Evolutionary conservation across 2,329 filamentous ascomycete species (phyloP).

Genomic region (Fusarium pseudograminearum): DNA sequence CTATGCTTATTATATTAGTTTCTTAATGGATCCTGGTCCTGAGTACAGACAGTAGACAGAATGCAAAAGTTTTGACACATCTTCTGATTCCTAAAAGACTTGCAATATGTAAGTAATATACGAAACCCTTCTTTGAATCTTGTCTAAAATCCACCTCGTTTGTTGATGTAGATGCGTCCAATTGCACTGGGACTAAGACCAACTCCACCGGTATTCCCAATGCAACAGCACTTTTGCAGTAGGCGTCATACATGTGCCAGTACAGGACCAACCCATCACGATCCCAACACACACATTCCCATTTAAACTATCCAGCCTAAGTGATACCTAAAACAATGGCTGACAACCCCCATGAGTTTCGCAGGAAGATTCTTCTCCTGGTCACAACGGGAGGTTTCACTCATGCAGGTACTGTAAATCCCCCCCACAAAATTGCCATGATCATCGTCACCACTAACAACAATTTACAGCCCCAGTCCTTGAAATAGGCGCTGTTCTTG

Average conservation of each 20-base stretch:
- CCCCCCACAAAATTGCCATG: background rate
- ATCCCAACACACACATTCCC: constrained; percentile 9
- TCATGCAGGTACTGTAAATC: constrained; percentile 47
- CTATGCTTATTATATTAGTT: background rate
- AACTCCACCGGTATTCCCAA: constrained; percentile 1
- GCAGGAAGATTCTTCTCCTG: constrained; percentile 49
- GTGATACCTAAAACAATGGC: constrained; percentile 29
- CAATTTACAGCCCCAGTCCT: constrained; percentile 50
- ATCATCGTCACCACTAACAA: constrained; percentile 9
- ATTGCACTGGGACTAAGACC: background rate
- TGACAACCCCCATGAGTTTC: constrained; percentile 15
- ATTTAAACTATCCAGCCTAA: constrained; percentile 23
- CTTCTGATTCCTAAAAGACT: background rate
- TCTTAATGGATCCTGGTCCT: no score
- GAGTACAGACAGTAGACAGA: background rate
- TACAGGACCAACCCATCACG: constrained; percentile 18
- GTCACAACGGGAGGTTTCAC: constrained; percentile 54
- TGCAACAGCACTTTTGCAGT: background rate
- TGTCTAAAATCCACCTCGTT: no score
- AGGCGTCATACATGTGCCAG: constrained; percentile 31
- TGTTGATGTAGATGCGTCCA: background rate
- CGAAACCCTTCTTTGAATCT: no score
- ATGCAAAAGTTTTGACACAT: background rate
- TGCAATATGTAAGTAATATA: no score
- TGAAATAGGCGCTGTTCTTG: constrained; percentile 52